phyloP scores from a whole-genome alignment of 1,284 basidiomycete species.

The Gymnopus androsaceus region DNA sequence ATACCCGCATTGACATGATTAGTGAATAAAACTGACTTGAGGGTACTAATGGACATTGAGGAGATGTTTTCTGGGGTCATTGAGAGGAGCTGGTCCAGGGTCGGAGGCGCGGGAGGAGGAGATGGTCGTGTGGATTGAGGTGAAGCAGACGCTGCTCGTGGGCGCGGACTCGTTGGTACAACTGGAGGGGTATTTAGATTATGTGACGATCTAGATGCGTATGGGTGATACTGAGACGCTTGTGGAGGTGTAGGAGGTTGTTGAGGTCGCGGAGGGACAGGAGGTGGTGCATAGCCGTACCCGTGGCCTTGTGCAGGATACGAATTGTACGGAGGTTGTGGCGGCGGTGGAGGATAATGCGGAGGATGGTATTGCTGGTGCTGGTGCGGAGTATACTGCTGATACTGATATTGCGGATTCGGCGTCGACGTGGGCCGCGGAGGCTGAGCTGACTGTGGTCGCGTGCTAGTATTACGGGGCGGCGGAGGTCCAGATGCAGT shows the following conservation, averaged over 20 bases:
- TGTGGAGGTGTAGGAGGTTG: conserved; percentile 24
- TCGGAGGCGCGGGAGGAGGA: conserved; percentile 31
- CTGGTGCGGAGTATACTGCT: no score
- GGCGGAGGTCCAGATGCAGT: conserved; percentile 12
- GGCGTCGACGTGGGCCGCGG: conserved; percentile 1
- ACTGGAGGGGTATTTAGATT: conserved; percentile 22
- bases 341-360: conserved; percentile 30
- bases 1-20: conserved; percentile 63
- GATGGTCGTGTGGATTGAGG: conserved; percentile 27
- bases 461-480: not conserved
- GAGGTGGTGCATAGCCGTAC: conserved; percentile 17
- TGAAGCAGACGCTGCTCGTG: conserved; percentile 18
- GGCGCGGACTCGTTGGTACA: not conserved
- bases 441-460: conserved; percentile 25
- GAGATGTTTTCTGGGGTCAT: conserved; percentile 60
- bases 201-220: conserved; percentile 19
- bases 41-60: conserved; percentile 60
- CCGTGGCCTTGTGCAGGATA: conserved; percentile 10
- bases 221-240: conserved; percentile 17
- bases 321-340: conserved; percentile 41
- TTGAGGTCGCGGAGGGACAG: conserved; percentile 16
- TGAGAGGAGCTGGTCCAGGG: conserved; percentile 63
- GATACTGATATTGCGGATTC: not conserved
- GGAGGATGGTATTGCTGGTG: not conserved
- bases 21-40: conserved; percentile 77